These are phyloP conservation scores for Kazachstania sp. DNA, from an alignment of 1,139 yeast genomes.

Conservation along the genomic window DNA sequence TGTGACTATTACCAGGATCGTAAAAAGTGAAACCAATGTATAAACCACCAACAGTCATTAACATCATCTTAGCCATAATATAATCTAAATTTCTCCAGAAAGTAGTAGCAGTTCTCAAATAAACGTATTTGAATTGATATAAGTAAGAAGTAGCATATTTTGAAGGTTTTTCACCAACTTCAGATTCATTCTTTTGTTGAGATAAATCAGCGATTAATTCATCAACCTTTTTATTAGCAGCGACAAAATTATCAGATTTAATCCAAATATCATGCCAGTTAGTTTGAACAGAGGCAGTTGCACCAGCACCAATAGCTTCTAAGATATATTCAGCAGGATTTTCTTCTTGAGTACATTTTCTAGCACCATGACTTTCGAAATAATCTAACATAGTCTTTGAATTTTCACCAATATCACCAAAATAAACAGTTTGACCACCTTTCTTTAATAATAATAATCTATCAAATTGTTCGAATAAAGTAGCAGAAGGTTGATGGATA, in stretches of 20 bases:
- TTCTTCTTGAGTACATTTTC: constrained; percentile 42
- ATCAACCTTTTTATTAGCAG: constrained; percentile 24
- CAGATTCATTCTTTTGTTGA: constrained; percentile 7
- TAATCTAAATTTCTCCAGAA: constrained; percentile 41
- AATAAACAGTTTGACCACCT: constrained; percentile 54
- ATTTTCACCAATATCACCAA: constrained; percentile 50
- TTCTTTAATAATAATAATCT: constrained; percentile 37
- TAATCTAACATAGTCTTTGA: constrained; percentile 40
- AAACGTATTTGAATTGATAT: constrained; percentile 34
- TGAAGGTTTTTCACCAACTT: constrained; percentile 8
- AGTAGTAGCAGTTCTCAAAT: constrained; percentile 33
- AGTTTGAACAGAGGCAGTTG: constrained; percentile 37
- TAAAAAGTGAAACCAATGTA: constrained; percentile 42
- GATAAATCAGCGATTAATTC: constrained; percentile 19
- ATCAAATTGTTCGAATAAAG: constrained; percentile 43
- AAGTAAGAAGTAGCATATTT: constrained; percentile 36
- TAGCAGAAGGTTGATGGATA: constrained; percentile 53
- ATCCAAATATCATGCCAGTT: constrained; percentile 47
- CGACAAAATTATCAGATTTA: constrained; percentile 33
- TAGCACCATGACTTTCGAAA: constrained; percentile 47
- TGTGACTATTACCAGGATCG: constrained; percentile 30
- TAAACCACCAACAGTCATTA: constrained; percentile 34
- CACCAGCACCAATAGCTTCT: constrained; percentile 57
- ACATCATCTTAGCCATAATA: constrained; percentile 36
- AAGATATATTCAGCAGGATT: constrained; percentile 55